These are phyloP conservation scores for Alloteropsis semialata DNA, from an alignment of 176 grass and related monocot genomes.

Conservation along the genomic window DNA sequence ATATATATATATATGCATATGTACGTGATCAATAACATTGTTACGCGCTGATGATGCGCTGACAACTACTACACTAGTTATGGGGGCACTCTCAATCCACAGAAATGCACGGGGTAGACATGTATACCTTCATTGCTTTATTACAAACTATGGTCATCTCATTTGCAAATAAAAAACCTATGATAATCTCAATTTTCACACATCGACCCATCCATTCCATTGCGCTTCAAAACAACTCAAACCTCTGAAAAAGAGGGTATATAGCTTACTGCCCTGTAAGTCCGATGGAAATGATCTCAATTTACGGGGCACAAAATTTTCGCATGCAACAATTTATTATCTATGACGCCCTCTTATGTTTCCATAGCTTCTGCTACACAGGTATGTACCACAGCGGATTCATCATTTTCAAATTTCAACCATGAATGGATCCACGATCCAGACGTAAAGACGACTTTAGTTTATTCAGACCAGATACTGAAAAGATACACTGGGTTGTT, in stretches of 20 bases:
- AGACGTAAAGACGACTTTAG: not conserved
- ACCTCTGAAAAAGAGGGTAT: not conserved
- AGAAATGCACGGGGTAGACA: not conserved
- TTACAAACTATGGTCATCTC: not conserved
- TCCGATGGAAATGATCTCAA: not conserved
- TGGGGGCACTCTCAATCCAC: not conserved
- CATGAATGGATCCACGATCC: not conserved
- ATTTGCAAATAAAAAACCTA: too few species aligned
- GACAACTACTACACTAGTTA: not conserved
- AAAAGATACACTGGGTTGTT: not conserved
- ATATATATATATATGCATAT: not conserved
- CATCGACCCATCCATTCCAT: not conserved
- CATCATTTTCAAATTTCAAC: not conserved
- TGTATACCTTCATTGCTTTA: not conserved
- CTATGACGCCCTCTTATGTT: not conserved
- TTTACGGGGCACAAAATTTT: not conserved
- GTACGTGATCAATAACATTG: not conserved
- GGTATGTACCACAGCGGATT: not conserved
- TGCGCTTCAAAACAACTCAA: not conserved
- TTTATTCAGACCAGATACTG: slow-evolving; percentile 1
- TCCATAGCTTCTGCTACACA: not conserved
- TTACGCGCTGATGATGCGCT: not conserved
- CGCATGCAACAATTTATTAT: not conserved
- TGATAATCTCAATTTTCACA: not conserved
- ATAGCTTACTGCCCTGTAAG: not conserved